phyloP scores from a whole-genome alignment of 2,329 filamentous ascomycete genomes.

The Alternaria sp. region DNA sequence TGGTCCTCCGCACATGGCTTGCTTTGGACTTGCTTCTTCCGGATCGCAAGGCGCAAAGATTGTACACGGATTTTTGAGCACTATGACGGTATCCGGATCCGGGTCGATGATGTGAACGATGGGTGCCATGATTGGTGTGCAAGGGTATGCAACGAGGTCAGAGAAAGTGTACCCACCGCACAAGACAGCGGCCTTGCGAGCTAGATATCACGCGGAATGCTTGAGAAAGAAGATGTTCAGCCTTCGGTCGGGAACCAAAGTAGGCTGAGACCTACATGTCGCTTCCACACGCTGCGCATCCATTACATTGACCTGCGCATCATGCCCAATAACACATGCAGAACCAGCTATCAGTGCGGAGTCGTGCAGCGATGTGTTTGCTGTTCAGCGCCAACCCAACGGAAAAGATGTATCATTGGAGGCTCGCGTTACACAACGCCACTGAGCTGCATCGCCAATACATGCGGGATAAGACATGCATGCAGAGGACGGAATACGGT shows the following conservation, averaged over 20 bases:
- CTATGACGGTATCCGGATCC: slow-evolving; percentile 1
- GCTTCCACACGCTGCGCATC: neutral
- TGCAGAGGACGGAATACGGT: neutral
- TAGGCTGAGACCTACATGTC: neutral
- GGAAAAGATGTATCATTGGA: neutral
- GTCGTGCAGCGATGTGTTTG: neutral
- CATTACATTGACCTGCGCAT: neutral
- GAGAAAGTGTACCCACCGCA: no score
- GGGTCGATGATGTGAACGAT: neutral
- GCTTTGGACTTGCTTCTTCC: no score
- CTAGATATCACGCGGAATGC: no score
- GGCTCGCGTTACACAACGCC: neutral
- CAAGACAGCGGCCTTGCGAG: no score
- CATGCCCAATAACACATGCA: neutral
- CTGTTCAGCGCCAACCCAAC: neutral
- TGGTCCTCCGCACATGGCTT: neutral
- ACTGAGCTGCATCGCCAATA: neutral
- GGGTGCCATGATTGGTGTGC: neutral
- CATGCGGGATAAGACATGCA: neutral
- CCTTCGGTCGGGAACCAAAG: neutral
- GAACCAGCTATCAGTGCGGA: neutral
- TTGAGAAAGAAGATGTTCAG: neutral
- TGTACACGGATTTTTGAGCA: neutral
- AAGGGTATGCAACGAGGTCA: no score
- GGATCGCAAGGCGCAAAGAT: neutral